Base-by-base conservation (phyloP, 768 basidiomycete genomes). In the Tylopilus intermedius region DNA sequence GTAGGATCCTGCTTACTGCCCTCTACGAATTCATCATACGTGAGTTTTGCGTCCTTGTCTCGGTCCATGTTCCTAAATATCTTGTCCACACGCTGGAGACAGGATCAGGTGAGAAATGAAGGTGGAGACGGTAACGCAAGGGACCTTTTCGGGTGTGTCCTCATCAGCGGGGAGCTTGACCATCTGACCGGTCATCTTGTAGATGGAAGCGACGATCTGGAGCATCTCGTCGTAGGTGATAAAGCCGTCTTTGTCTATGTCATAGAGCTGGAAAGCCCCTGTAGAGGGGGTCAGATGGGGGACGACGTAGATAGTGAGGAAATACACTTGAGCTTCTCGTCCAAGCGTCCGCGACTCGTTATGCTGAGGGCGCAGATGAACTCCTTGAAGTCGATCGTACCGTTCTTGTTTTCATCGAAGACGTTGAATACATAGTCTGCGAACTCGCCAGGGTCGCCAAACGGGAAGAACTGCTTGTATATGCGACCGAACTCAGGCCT, bases 181-280 rank as follows among this genome's bases (percentile, higher is more conserved):
- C 94, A 98, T 97, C 71, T 94, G 86, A 18, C 96, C 96, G 4
- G 96, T 98, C 96, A 99, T 98, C 81, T 95, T 97, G 79, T 98
- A 99, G 74, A 99, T 99, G 42, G 92, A 88, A 63, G 88, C 83
- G 8, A 99, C 96, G 67, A 99, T 99, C 75, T 91, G 86, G 30
- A 98, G 84, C 96, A 99, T 99, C 75, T 99, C 96, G 66, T 94
- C 86, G 72, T 97, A 97, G 38, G 96, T 96, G 74, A 99, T 98
- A 61, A 82, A 88, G 8, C 96, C 96, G 67, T 99, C 96, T 61
- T 92, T 92, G 74, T 99, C 92, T 63, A 99, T 97, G 67, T 99
- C 96, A 69, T 99, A 99, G 40, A 99, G 77, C 69, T 97, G 93
- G 82, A 98, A 99, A 14, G 96, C 96, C 96, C 96, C 96, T 99